Evolutionary conservation across 495 filamentous ascomycete species (phyloP).

Genomic region (Coniosporium apollinis): DNA sequence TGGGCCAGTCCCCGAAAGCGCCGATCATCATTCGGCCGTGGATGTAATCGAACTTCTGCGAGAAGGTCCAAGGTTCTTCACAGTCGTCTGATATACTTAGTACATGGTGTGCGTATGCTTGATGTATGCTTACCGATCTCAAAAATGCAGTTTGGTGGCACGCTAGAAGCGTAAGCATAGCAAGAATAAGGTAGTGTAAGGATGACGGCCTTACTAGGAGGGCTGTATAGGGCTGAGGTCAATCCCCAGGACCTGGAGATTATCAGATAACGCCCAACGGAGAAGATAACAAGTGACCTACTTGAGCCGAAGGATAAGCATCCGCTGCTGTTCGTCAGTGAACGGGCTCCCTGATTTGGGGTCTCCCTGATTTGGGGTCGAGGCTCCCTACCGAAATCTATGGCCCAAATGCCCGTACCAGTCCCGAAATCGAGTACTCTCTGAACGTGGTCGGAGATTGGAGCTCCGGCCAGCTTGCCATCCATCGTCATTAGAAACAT

Average conservation of each 20-base stretch:
- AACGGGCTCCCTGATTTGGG: background rate
- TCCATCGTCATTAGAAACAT: constrained; percentile 36
- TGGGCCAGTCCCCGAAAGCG: constrained; percentile 32
- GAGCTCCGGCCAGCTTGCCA: constrained; percentile 38
- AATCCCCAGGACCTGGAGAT: constrained; percentile 24
- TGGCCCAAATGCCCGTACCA: constrained; percentile 24
- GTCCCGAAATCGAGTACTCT: constrained; percentile 21
- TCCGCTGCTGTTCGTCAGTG: too few species aligned
- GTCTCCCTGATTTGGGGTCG: too few species aligned
- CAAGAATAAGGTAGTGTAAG: too few species aligned
- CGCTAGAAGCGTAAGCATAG: too few species aligned
- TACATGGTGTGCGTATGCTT: too few species aligned
- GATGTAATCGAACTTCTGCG: constrained; percentile 35
- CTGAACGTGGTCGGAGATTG: constrained; percentile 19
- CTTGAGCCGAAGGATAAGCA: too few species aligned
- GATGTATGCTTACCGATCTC: constrained; percentile 37
- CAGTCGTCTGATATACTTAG: too few species aligned
- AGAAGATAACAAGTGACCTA: constrained; percentile 13
- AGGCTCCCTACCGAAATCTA: constrained; percentile 15
- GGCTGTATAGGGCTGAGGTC: constrained; percentile 40
- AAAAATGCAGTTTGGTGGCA: constrained; percentile 38
- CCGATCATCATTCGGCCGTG: constrained; percentile 33
- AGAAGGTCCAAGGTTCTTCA: constrained; percentile 36
- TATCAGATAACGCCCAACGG: background rate
- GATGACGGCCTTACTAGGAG: constrained; percentile 26